These are phyloP conservation scores for Lodderomyces orthopsilosis DNA, from an alignment of 1,139 yeast species.

Conservation along the genomic window DNA sequence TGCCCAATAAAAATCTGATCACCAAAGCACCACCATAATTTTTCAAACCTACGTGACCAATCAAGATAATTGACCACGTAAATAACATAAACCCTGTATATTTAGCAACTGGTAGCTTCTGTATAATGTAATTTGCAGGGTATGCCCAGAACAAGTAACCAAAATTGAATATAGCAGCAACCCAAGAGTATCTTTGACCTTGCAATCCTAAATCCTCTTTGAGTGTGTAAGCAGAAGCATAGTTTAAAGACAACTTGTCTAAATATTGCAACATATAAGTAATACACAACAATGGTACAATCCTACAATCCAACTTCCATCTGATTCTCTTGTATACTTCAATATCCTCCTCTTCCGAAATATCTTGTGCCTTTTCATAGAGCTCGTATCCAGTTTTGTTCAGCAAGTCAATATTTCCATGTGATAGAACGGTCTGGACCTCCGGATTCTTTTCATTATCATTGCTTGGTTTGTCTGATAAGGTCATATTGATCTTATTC, in stretches of 20 bases:
- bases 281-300: conserved; percentile 45
- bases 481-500: no score
- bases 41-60: conserved; percentile 44
- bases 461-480: no score
- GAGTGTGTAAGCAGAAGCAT: conserved; percentile 23
- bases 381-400: conserved; percentile 26
- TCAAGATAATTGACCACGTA: conserved; percentile 50
- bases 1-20: conserved; percentile 43
- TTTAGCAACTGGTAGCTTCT: conserved; percentile 53
- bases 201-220: conserved; percentile 21
- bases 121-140: conserved; percentile 52
- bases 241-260: conserved; percentile 48
- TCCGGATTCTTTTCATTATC: neutral
- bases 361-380: conserved; percentile 26
- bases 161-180: conserved; percentile 57
- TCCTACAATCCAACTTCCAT: conserved; percentile 40
- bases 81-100: conserved; percentile 43
- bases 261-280: conserved; percentile 48
- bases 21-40: conserved; percentile 49
- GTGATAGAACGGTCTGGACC: neutral
- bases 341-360: conserved; percentile 22
- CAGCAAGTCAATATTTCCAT: conserved; percentile 1
- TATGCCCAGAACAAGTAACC: conserved; percentile 51
- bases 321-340: conserved; percentile 20
- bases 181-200: conserved; percentile 39